phyloP scores from a whole-genome alignment of 1,139 yeast genomes.

The Candida glucosophila region DNA sequence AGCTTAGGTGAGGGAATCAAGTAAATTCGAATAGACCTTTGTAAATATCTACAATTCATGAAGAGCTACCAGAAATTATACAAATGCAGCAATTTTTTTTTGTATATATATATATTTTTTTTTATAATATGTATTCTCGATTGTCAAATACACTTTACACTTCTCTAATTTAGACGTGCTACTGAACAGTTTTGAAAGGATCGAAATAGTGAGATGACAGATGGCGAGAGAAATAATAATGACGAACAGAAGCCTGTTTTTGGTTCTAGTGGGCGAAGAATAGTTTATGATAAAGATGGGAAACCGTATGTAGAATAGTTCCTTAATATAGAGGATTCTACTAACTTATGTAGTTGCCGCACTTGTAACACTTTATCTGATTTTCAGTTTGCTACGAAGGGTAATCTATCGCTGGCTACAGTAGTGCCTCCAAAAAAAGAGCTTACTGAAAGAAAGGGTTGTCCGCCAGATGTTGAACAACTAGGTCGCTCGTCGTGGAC shows the following conservation, averaged over 20 bases:
- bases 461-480: slow-evolving; percentile 82
- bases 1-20: no score
- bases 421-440: slow-evolving; percentile 2
- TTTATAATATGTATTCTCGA: no score
- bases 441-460: slow-evolving; percentile 41
- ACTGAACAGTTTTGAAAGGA: no score
- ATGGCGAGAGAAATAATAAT: no score
- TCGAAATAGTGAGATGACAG: no score
- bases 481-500: slow-evolving; percentile 93
- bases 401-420: slow-evolving; percentile 9
- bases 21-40: no score
- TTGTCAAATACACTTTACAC: no score
- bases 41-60: no score
- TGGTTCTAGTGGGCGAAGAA: slow-evolving; percentile 59
- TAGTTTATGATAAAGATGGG: slow-evolving; percentile 78
- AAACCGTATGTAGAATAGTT: slow-evolving; percentile 62
- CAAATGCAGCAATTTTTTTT: no score
- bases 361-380: slow-evolving; percentile 73
- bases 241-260: slow-evolving; percentile 23
- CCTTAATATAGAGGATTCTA: background rate
- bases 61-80: no score
- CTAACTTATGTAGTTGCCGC: slow-evolving; percentile 47
- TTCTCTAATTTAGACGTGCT: no score
- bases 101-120: no score
- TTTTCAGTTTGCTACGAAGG: slow-evolving; percentile 53